Conservation (phyloP, 2,329 filamentous ascomycete species). For the Ambrosiella cleistominuta region DNA sequence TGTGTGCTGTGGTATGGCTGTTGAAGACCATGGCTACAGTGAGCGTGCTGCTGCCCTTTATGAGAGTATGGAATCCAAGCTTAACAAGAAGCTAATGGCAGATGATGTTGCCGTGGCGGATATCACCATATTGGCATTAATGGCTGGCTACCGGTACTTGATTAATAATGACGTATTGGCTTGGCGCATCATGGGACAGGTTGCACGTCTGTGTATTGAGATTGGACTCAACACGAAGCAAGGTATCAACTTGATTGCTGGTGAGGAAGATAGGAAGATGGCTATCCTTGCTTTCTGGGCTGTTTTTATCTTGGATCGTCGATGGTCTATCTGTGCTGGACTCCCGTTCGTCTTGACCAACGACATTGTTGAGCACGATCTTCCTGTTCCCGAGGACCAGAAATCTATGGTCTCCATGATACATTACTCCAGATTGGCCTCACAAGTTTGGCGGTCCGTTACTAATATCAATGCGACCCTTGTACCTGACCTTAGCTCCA, state of each 20-base stretch:
- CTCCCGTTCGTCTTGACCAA: constrained; percentile 76
- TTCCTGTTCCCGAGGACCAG: constrained; percentile 52
- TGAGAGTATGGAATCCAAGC: constrained; percentile 52
- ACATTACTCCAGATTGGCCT: constrained; percentile 62
- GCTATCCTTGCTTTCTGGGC: constrained; percentile 69
- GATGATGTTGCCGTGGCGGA: constrained; percentile 30
- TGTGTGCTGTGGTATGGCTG: constrained; percentile 57
- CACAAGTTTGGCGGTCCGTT: constrained; percentile 73
- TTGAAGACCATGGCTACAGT: constrained; percentile 67
- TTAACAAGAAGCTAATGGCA: constrained; percentile 47
- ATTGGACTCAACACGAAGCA: constrained; percentile 69
- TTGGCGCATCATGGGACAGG: constrained; percentile 74
- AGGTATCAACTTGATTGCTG: constrained; percentile 50
- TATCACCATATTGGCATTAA: constrained; percentile 33
- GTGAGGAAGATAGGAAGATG: constrained; percentile 49
- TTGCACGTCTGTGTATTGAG: constrained; percentile 61
- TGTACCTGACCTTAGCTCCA: constrained; percentile 47
- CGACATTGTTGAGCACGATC: constrained; percentile 60
- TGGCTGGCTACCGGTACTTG: constrained; percentile 60
- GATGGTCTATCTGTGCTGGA: constrained; percentile 82
- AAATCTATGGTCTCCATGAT: constrained; percentile 76
- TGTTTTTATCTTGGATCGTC: constrained; percentile 65
- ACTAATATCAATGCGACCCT: constrained; percentile 45
- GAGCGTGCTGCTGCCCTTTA: constrained; percentile 56
- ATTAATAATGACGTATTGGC: constrained; percentile 71